Evolutionary conservation across 1,284 basidiomycete genomes (phyloP).

Genomic region (Ganoderma leucocontextum): DNA sequence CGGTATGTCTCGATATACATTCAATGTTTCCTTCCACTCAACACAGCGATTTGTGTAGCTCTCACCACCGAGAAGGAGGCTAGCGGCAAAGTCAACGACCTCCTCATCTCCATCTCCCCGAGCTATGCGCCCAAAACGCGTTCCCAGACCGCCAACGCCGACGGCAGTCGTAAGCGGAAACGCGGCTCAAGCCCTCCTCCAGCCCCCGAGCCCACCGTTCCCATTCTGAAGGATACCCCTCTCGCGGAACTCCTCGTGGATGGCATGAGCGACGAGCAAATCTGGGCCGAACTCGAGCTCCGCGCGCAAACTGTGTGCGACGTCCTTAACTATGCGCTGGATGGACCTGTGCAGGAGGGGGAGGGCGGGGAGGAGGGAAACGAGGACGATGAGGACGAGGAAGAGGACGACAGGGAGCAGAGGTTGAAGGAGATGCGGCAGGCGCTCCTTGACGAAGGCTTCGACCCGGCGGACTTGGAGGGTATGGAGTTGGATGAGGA

Average conservation of each 20-base stretch:
- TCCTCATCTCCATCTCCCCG: conserved; percentile 73
- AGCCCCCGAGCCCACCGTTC: conserved; percentile 41
- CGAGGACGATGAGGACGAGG: conserved; percentile 45
- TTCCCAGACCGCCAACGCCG: conserved; percentile 57
- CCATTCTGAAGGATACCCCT: conserved; percentile 73
- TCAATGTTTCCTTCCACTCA: conserved; percentile 3
- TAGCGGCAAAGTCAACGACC: conserved; percentile 68
- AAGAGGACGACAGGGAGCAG: conserved; percentile 43
- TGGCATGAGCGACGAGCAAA: conserved; percentile 88
- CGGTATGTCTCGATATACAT: conserved; percentile 56
- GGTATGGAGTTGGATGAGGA: conserved; percentile 37
- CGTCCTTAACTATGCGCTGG: conserved; percentile 66
- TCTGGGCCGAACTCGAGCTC: conserved; percentile 94
- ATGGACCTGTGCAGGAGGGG: conserved; percentile 46
- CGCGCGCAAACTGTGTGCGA: conserved; percentile 72
- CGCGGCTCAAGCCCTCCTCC: conserved; percentile 45
- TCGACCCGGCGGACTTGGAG: conserved; percentile 48
- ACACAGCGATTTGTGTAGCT: conserved; percentile 48
- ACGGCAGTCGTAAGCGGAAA: conserved; percentile 50
- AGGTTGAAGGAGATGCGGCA: conserved; percentile 41
- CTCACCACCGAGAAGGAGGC: conserved; percentile 72
- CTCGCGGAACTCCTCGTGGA: conserved; percentile 79
- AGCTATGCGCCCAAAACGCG: conserved; percentile 74
- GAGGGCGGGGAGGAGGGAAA: conserved; percentile 47
- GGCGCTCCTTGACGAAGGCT: conserved; percentile 42